Evolutionary conservation across 805 yeast species (phyloP), one percentile per base, ranked within the genome.

Genomic region (Brettanomyces anomalus): DNA sequence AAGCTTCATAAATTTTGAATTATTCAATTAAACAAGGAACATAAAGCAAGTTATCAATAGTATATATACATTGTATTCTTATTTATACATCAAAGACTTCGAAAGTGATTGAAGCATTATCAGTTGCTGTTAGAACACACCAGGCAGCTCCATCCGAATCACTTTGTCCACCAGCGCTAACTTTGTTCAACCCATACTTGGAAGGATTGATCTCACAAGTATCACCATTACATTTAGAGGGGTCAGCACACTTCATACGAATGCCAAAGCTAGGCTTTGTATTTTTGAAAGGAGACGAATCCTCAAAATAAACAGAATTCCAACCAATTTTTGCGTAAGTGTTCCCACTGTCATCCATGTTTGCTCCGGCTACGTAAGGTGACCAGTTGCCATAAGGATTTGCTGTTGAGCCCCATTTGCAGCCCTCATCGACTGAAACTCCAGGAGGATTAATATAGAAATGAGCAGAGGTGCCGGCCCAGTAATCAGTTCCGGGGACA

Each of bases 341-440:
- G 59, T 75, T 74, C 28, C 85, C 81, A 46, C 56, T 64, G 47
- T 61, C 63, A 60, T 85, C 95, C 70, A 76, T 76, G 68, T 87
- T 87, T 47, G 89, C 86, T 49, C 96, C 96, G 14, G 93, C 94
- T 49, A 88, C 95, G 53, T 85, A 87, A 21, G 96, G 95, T 14
- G 95, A 66, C 96, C 96, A 88, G 72, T 87, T 87, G 45, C 96
- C 96, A 50, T 69, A 68, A 15, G 93, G 81, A 46, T 82, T 67
- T 39, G 68, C 62, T 26, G 70, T 70, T 15, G 81, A 63, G 4
- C 96, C 96, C 96, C 96, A 87, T 49, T 74, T 72, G 63, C 95
- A 86, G 31, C 82, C 95, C 35, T 86, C 90, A 8, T 67, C 69
- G 21, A 78, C 71, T 30, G 85, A 75, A 24, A 81, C 80, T 45